Evolutionary conservation across 1,139 yeast genomes (phyloP).

Genomic region (Kodamaea alishanica): DNA sequence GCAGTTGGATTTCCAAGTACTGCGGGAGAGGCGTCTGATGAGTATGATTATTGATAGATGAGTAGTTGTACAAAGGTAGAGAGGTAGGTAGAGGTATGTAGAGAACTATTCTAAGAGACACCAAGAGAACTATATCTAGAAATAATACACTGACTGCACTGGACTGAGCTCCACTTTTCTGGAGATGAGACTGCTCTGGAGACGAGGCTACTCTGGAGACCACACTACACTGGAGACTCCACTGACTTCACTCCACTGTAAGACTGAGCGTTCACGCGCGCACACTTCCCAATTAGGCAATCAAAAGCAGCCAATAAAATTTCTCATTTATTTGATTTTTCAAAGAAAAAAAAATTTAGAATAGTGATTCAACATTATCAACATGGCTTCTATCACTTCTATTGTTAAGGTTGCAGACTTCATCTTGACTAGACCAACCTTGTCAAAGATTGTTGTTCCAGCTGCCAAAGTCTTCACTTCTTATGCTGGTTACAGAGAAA

Average conservation of each 20-base stretch:
- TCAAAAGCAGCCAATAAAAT: constrained; percentile 15
- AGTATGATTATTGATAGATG: constrained; percentile 33
- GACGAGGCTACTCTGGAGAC: too few species aligned
- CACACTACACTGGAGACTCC: too few species aligned
- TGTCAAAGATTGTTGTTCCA: constrained; percentile 74
- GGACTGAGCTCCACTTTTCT: too few species aligned
- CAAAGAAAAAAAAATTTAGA: constrained; percentile 1
- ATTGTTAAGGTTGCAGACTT: constrained; percentile 79
- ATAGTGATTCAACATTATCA: constrained; percentile 1
- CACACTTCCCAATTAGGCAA: constrained; percentile 10
- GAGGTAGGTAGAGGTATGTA: too few species aligned
- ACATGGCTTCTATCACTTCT: constrained; percentile 74
- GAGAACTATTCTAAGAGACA: too few species aligned
- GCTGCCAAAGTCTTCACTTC: constrained; percentile 70
- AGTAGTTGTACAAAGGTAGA: too few species aligned
- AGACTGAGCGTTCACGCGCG: not conserved
- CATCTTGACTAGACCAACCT: constrained; percentile 75
- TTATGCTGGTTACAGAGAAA: constrained; percentile 85
- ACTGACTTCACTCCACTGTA: not conserved
- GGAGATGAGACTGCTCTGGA: too few species aligned
- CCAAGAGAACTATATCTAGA: too few species aligned
- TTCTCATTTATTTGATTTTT: constrained; percentile 10
- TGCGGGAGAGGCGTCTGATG: constrained; percentile 29
- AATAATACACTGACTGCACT: too few species aligned
- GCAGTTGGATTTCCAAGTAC: constrained; percentile 67